Conservation (phyloP, 1,139 yeast species). For the Geotrichum phurueaensis region DNA sequence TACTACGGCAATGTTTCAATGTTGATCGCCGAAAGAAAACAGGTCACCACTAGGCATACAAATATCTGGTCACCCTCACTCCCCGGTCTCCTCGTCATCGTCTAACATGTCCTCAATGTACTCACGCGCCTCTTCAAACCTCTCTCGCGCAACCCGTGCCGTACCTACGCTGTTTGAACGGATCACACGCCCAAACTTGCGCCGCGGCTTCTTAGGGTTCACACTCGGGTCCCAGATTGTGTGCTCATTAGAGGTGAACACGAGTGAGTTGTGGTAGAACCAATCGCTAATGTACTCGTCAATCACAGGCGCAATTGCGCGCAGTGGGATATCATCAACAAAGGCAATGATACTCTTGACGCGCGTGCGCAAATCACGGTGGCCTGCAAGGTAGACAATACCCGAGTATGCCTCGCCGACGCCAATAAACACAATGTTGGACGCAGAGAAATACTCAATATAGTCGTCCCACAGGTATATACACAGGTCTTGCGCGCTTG, state of each 20-base stretch:
- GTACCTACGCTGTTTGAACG: conserved; percentile 62
- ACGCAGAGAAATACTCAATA: conserved; percentile 60
- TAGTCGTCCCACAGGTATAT: conserved; percentile 89
- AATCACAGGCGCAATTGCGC: conserved; percentile 75
- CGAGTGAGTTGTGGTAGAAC: conserved; percentile 81
- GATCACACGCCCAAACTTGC: conserved; percentile 84
- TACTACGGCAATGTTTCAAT: not conserved
- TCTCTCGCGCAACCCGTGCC: conserved; percentile 70
- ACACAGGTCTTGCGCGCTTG: conserved; percentile 59
- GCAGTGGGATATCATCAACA: conserved; percentile 57
- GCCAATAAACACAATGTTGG: conserved; percentile 74
- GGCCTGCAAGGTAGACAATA: conserved; percentile 80
- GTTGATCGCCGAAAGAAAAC: not conserved
- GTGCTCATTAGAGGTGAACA: conserved; percentile 70
- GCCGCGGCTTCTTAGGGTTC: conserved; percentile 68
- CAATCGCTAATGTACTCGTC: conserved; percentile 88
- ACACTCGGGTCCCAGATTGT: conserved; percentile 64
- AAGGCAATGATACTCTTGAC: conserved; percentile 73
- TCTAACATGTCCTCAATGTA: conserved; percentile 73
- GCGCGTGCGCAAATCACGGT: conserved; percentile 58
- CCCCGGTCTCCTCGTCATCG: conserved; percentile 23
- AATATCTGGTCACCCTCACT: not conserved
- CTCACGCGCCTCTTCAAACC: conserved; percentile 80
- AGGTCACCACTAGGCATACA: not conserved
- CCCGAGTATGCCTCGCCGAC: conserved; percentile 88